A percentile compares a stretch with the other conserved stretches of the same genome.
phyloP scores from a whole-genome alignment of 306 rosid species.

The Prunus fruticosa region DNA sequence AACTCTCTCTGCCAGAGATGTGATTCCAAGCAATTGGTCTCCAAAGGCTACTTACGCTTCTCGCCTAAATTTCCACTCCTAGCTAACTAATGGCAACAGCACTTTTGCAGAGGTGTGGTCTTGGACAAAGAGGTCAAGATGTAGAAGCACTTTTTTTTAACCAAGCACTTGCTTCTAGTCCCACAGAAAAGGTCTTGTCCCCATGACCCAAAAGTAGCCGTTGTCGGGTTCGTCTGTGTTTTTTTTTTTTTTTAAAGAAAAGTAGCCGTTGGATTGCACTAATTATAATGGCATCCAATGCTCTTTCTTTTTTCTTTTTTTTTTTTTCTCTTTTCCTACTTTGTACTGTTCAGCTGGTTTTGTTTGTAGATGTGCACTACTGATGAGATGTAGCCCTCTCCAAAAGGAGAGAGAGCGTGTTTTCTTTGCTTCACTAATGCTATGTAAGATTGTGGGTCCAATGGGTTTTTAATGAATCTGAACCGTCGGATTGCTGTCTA shows the following conservation, averaged over 20 bases:
- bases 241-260: not conserved
- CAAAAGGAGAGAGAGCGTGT: constrained; percentile 83
- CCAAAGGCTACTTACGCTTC: constrained; percentile 81
- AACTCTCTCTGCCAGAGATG: constrained; percentile 63
- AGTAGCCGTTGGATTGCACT: constrained; percentile 39
- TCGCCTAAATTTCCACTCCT: constrained; percentile 52
- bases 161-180: not conserved
- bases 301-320: constrained; percentile 14
- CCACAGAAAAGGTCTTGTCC: constrained; percentile 3
- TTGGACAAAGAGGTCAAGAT: not conserved
- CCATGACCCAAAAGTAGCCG: constrained; percentile 31
- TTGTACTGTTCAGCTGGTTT: constrained; percentile 22
- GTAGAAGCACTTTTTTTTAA: not conserved
- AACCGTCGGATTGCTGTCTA: constrained; percentile 15
- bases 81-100: not conserved
- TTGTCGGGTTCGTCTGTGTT: constrained; percentile 16
- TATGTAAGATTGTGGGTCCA: constrained; percentile 18
- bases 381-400: constrained; percentile 54
- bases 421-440: not conserved
- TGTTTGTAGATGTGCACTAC: constrained; percentile 12
- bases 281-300: constrained; percentile 33
- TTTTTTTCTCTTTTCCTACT: not conserved
- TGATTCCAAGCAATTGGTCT: constrained; percentile 78
- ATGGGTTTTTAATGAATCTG: constrained; percentile 25
- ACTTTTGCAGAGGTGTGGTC: not conserved